Evolutionary conservation across 148 eudicot genomes (phyloP).

Genomic region (Vaccinium macrocarpon): DNA sequence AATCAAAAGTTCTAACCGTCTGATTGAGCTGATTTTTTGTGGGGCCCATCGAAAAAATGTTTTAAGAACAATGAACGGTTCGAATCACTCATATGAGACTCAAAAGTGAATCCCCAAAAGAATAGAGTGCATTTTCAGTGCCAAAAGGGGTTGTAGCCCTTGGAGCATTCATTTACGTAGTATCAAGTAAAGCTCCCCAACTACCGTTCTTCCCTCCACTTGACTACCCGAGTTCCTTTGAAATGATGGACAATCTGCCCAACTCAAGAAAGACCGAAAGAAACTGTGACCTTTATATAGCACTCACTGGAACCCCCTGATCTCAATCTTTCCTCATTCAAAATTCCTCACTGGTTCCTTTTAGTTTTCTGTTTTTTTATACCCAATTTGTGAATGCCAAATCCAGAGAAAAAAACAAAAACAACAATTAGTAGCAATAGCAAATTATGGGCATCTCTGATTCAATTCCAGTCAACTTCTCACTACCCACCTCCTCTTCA

Average conservation of each 20-base stretch:
- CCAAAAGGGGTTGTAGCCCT: too few species aligned
- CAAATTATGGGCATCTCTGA: slow-evolving; percentile 18
- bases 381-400: slow-evolving; percentile 21
- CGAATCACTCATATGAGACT: too few species aligned
- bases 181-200: background rate
- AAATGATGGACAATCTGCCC: too few species aligned
- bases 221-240: too few species aligned
- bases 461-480: background rate
- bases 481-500: slow-evolving; percentile 25
- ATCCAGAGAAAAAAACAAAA: background rate
- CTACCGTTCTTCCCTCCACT: slow-evolving; percentile 11
- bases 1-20: too few species aligned
- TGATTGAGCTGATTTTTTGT: too few species aligned
- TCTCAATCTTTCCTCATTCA: background rate
- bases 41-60: too few species aligned
- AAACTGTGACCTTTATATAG: background rate
- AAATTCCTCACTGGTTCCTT: background rate
- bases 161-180: background rate
- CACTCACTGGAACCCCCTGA: background rate
- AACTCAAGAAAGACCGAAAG: background rate
- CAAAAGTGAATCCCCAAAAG: too few species aligned
- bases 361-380: background rate
- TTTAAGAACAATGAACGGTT: too few species aligned
- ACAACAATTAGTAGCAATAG: background rate
- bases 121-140: too few species aligned